Base-by-base conservation (phyloP, 75 land plant species). In the Cryptomeria japonica region DNA sequence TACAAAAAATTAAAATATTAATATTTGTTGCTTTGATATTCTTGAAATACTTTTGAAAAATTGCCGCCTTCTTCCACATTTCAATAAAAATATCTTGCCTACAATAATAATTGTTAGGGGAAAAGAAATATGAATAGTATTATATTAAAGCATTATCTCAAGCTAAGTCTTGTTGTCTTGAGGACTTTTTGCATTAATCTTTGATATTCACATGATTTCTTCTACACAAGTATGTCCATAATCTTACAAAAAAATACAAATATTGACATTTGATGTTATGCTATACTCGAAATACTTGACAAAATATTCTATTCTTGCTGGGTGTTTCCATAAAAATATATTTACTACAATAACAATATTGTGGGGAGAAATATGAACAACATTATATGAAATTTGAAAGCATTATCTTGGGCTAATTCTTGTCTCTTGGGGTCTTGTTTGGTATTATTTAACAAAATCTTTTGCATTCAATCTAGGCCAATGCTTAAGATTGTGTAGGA, bases 141-240 rank as follows among this genome's bases (percentile, higher is more conserved):
- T 2, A 79, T 39, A 38, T 79, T 28, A 41, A 38, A 38, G 46
- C 28, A 39, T 79, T 22, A 39, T 41, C 25, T 79, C 25, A 34
- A 79, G 44, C 10, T 38, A 22, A 39, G 7, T 77, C 82, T 39
- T 79, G 44, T 44, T 79, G 82, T 79, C 22, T 39, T 39, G 46
- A 22, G 10, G 8, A 38, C 19, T 7, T 38, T 79, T 51, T 51
- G 53, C 15, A 51, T 51, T 51, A 51, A 51, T 51, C 53, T 51
- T 51, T 91, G 99, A 98, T 91, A 95, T 97, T 72, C 95, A 95
- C 87, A 92, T 95, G 92, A 87, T 97, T 86, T 96, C 97, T 51
- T 98, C 99, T 38, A 97, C 99, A 56, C 99, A 98, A 92, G 99
- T 96, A 91, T 53, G 92, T 68, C 47, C 18, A 83, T 49, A 8